Evolutionary conservation across 768 basidiomycete genomes (phyloP), one percentile per base, ranked within the genome.

Genomic region (Gloeophyllum trabeum): DNA sequence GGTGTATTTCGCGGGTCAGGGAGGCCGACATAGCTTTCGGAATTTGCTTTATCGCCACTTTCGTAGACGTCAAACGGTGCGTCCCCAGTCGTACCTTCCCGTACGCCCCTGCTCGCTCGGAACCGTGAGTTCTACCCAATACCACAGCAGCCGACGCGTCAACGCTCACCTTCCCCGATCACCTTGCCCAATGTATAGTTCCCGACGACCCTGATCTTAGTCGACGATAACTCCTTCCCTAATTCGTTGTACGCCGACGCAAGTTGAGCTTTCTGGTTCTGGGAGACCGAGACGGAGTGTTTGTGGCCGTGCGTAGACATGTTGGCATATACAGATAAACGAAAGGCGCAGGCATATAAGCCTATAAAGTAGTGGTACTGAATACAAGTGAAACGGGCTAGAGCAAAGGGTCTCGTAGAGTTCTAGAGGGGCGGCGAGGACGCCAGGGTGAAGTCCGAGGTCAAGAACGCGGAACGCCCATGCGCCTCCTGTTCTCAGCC

Each of bases 1-100:
- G 96, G 56, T 99, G 94, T 43, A 99, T 96, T 65, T 99, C 94
- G 49, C 94, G 79, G 21, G 96, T 99, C 30, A 99, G 73, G 14
- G 85, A 75, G 4, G 92, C 75, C 24, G 93, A 89, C 70, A 91
- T 77, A 44, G 81, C 76, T 61, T 98, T 98, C 26, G 94, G 90
- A 48, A 97, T 94, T 62, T 97, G 93, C 65, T 99, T 99, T 66
- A 99, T 83, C 43, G 94, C 94, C 51, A 94, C 93, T 41, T 90
- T 78, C 35, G 82, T 82, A 5, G 84, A 85, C 2, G 93, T 92
- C 37, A 97, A 70, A 45, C 93, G 84, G 59, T 99, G 92, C 1
- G 85, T 90, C 41, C 92, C 96, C 57, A 99, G 70, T 40, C 92
- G 80, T 23, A 98, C 94, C 57, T 91, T 93, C 26, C 94, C 94